phyloP scores from a whole-genome alignment of 2,329 filamentous ascomycete species.

The Phyllosticta citrichinensis region DNA sequence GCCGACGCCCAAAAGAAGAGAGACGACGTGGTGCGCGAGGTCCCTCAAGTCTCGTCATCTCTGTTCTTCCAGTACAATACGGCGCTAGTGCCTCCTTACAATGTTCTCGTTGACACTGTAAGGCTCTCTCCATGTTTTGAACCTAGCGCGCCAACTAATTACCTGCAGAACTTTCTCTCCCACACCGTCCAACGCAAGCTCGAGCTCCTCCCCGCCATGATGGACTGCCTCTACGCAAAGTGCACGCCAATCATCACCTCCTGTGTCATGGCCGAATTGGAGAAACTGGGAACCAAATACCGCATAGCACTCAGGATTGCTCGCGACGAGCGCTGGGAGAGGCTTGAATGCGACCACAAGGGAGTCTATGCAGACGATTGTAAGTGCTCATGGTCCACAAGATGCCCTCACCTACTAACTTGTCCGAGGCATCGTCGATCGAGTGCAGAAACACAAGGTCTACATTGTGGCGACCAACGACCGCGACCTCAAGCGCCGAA shows the following conservation, averaged over 20 bases:
- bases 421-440: slow-evolving; percentile 23
- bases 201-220: slow-evolving; percentile 75
- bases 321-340: slow-evolving; percentile 77
- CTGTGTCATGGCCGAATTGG: slow-evolving; percentile 73
- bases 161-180: slow-evolving; percentile 60
- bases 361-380: slow-evolving; percentile 84
- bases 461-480: slow-evolving; percentile 50
- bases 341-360: slow-evolving; percentile 82
- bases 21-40: slow-evolving; percentile 61
- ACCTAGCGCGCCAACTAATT: slow-evolving; percentile 17
- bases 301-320: slow-evolving; percentile 77
- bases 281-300: slow-evolving; percentile 82
- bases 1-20: slow-evolving; percentile 45
- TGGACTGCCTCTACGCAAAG: slow-evolving; percentile 89
- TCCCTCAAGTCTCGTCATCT: slow-evolving; percentile 65
- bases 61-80: slow-evolving; percentile 52
- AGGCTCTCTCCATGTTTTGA: not conserved
- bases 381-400: slow-evolving; percentile 17
- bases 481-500: slow-evolving; percentile 62
- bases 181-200: slow-evolving; percentile 89
- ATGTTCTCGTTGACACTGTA: slow-evolving; percentile 64
- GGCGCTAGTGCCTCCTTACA: slow-evolving; percentile 74
- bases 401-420: not conserved
- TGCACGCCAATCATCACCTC: slow-evolving; percentile 80
- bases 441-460: slow-evolving; percentile 37